A percentile compares a stretch with the other conserved stretches of the same genome.
These are phyloP conservation scores for Physocladia obscura DNA, from an alignment of 192 early-diverging fungal species.

Conservation along the genomic window DNA sequence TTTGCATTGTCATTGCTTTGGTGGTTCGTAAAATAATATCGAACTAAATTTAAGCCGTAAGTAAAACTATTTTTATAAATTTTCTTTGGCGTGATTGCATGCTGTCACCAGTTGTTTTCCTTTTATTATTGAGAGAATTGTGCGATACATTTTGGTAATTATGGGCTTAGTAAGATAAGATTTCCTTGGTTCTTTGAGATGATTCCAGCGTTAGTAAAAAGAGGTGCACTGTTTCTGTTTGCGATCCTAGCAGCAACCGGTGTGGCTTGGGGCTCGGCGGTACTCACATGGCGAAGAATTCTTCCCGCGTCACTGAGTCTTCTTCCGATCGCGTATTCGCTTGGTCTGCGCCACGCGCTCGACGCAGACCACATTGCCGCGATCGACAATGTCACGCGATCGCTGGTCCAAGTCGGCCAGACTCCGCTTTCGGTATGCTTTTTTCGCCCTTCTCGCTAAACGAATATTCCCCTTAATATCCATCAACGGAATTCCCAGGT, in stretches of 20 bases:
- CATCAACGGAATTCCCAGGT: slow-evolving; percentile 27
- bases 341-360: slow-evolving; percentile 36
- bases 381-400: slow-evolving; percentile 73
- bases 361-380: slow-evolving; percentile 68
- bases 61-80: no score
- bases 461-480: no score
- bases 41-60: no score
- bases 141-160: no score
- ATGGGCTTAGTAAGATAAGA: no score
- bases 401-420: slow-evolving; percentile 43
- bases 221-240: background rate
- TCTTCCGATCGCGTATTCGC: slow-evolving; percentile 29
- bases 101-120: no score
- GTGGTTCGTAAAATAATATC: no score
- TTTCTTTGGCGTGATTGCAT: no score
- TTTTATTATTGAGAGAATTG: no score
- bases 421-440: slow-evolving; percentile 51
- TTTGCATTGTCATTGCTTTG: no score
- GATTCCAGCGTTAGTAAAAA: no score
- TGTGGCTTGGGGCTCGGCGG: background rate
- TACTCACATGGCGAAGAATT: background rate
- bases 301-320: background rate
- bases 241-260: background rate
- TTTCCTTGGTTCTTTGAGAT: no score
- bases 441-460: background rate